These are phyloP conservation scores for Phialemoniopsis sp. DNA, from an alignment of 2,329 filamentous ascomycete genomes.

Conservation along the genomic window DNA sequence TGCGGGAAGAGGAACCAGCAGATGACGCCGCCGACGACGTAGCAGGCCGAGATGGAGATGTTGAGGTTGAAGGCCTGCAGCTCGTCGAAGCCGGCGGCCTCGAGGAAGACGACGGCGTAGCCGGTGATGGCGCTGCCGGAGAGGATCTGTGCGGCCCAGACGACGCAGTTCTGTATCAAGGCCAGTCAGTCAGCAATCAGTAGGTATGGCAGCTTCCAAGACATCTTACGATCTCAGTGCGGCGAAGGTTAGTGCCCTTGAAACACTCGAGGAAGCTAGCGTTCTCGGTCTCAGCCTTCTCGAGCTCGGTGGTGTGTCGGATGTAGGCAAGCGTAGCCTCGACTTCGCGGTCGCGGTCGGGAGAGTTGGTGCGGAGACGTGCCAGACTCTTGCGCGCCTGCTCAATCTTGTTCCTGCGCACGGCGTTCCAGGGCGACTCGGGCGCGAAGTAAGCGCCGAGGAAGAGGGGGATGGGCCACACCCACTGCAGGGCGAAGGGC, in stretches of 20 bases:
- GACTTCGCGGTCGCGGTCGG: constrained; percentile 18
- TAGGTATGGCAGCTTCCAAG: no score
- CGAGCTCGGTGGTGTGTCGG: constrained; percentile 13
- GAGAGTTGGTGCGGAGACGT: constrained; percentile 14
- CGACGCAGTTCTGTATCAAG: constrained; percentile 23
- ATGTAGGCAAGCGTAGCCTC: constrained; percentile 18
- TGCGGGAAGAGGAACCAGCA: constrained; percentile 34
- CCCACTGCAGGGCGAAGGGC: constrained; percentile 33
- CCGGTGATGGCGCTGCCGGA: constrained; percentile 28
- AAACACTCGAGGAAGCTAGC: constrained; percentile 16
- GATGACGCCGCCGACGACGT: constrained; percentile 30
- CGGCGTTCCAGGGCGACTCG: constrained; percentile 31
- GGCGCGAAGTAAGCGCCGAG: constrained; percentile 25
- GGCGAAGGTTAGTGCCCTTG: constrained; percentile 15
- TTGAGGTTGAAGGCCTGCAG: constrained; percentile 31
- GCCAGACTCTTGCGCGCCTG: constrained; percentile 15
- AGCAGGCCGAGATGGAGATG: constrained; percentile 32
- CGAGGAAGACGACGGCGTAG: constrained; percentile 31
- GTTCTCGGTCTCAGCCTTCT: constrained; percentile 13
- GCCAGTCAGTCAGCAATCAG: background rate
- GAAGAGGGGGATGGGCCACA: constrained; percentile 28
- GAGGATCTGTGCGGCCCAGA: constrained; percentile 32
- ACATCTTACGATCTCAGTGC: constrained; percentile 17
- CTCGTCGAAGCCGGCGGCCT: constrained; percentile 29
- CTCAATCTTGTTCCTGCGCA: constrained; percentile 20